Evolutionary conservation across 768 basidiomycete species (phyloP).

Genomic region (Amyloporia xantha): DNA sequence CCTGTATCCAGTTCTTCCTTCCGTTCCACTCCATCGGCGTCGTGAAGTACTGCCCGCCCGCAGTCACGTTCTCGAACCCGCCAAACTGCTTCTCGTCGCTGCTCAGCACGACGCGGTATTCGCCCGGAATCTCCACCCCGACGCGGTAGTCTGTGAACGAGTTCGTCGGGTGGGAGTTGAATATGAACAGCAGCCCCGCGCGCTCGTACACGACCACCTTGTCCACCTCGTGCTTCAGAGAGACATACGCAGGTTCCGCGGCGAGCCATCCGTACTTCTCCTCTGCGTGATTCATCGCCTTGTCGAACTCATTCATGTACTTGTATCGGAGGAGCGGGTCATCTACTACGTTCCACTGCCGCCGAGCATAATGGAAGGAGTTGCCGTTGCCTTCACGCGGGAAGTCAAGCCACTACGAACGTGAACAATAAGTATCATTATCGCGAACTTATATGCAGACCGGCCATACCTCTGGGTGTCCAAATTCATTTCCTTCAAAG

Average conservation of each 20-base stretch:
- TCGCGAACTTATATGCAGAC: not conserved
- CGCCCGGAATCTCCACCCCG: constrained; percentile 78
- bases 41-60: constrained; percentile 65
- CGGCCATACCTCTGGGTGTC: constrained; percentile 81
- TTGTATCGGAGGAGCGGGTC: constrained; percentile 82
- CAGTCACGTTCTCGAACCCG: constrained; percentile 76
- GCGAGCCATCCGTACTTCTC: constrained; percentile 80
- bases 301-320: constrained; percentile 92
- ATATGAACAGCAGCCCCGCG: constrained; percentile 88
- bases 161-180: constrained; percentile 92
- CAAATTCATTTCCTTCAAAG: constrained; percentile 98
- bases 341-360: constrained; percentile 95
- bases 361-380: constrained; percentile 94
- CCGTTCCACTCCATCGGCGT: constrained; percentile 87
- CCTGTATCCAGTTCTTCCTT: constrained; percentile 88
- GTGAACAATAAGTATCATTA: constrained; percentile 3
- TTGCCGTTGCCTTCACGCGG: constrained; percentile 93
- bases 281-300: constrained; percentile 84
- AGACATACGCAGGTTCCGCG: constrained; percentile 82
- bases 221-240: constrained; percentile 89
- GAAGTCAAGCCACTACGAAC: constrained; percentile 92
- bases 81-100: constrained; percentile 88
- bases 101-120: constrained; percentile 74
- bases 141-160: constrained; percentile 94
- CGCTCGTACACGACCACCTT: constrained; percentile 94